Evolutionary conservation across 176 grass and related monocot species (phyloP).

Genomic region (Hordeum vulgare): MorexV3_pseudomolecules_assembly NC_058518.1:429144765-429145264

Average conservation of each 20-base stretch:
- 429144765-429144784: constrained; percentile 72
- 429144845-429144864: background rate
- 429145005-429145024: constrained; percentile 68
- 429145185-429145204: background rate
- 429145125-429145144: constrained; percentile 5
- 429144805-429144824: constrained; percentile 81
- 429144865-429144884: constrained; percentile 5
- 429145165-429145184: constrained; percentile 7
- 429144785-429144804: constrained; percentile 83
- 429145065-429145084: constrained; percentile 94
- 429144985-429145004: constrained; percentile 90
- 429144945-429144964: constrained; percentile 98
- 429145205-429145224: background rate
- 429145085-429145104: constrained; percentile 39
- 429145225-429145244: background rate
- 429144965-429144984: constrained; percentile 80
- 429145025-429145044: constrained; percentile 65
- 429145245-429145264: background rate
- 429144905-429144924: background rate
- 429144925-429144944: constrained; percentile 76
- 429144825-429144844: background rate
- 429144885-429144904: background rate
- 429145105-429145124: constrained; percentile 15
- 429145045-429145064: constrained; percentile 73
- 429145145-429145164: background rate